Percentiles rank a stretch among this genome's conserved stretches.
These are phyloP conservation scores for Trichoderma sp. DNA, from an alignment of 2,329 filamentous ascomycete species.

Conservation along the genomic window DNA sequence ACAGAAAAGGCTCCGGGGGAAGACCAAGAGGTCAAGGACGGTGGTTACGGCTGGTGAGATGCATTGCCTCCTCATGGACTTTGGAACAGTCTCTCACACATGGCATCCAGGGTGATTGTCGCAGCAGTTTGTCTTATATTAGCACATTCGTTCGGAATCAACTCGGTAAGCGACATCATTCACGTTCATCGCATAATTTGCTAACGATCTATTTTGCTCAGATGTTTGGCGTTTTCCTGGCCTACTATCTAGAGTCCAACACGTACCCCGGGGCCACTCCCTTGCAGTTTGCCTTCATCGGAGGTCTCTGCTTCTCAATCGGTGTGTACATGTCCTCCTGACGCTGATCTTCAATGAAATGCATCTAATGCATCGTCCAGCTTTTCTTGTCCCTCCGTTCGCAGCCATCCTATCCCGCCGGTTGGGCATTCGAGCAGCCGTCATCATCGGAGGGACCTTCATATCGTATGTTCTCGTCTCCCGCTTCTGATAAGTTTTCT, in stretches of 20 bases:
- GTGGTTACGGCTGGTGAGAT: slow-evolving; percentile 20
- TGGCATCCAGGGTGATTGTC: slow-evolving; percentile 3
- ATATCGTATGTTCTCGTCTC: slow-evolving; percentile 1
- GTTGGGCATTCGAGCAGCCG: background rate
- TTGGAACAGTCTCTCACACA: background rate
- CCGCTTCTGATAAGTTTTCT: no score
- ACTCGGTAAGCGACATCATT: background rate
- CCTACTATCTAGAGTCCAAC: slow-evolving; percentile 58
- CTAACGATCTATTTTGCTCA: background rate
- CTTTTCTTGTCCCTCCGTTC: background rate
- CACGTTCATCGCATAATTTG: background rate
- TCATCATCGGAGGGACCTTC: slow-evolving; percentile 9
- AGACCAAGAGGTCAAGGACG: slow-evolving; percentile 10
- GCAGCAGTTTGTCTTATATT: slow-evolving; percentile 5
- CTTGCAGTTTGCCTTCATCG: slow-evolving; percentile 75
- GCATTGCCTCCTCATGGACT: no score
- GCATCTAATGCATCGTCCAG: slow-evolving; percentile 57
- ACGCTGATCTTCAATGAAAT: slow-evolving; percentile 62
- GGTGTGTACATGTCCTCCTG: slow-evolving; percentile 58
- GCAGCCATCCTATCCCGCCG: background rate
- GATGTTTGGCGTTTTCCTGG: slow-evolving; percentile 53
- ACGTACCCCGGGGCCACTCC: slow-evolving; percentile 64
- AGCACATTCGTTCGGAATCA: slow-evolving; percentile 19
- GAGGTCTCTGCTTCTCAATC: slow-evolving; percentile 44
- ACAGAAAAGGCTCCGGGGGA: background rate